Percentiles rank a stretch among this genome's conserved stretches.
phyloP scores from a whole-genome alignment of 2,329 filamentous ascomycete genomes.

The Claviceps arundinis region DNA sequence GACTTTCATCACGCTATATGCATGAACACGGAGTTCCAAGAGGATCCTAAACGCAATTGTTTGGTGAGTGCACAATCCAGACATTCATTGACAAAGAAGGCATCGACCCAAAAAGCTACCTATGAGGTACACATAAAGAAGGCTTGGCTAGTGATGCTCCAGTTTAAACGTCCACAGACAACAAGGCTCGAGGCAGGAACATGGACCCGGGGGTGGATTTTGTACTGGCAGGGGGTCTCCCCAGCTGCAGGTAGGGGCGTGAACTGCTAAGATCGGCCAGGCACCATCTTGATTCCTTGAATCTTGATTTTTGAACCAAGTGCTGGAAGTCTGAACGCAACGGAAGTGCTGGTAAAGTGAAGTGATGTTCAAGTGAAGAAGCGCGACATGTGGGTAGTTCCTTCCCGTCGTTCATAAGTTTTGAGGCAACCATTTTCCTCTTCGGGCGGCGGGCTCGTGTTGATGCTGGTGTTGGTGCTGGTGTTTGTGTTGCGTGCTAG shows the following conservation, averaged over 20 bases:
- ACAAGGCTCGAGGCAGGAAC: neutral
- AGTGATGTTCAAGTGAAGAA: neutral
- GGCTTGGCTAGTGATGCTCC: neutral
- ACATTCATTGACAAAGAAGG: slow-evolving; percentile 8
- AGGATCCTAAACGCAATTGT: slow-evolving; percentile 18
- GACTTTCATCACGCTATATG: slow-evolving; percentile 16
- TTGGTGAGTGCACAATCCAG: slow-evolving; percentile 8
- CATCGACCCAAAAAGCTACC: neutral
- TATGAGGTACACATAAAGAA: neutral
- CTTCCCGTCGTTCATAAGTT: neutral
- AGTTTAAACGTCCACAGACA: neutral
- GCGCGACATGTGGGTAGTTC: neutral
- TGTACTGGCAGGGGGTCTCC: neutral
- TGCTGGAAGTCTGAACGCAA: no score
- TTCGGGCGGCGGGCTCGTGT: neutral
- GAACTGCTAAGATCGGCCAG: neutral
- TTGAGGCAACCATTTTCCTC: neutral
- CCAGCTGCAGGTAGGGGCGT: slow-evolving; percentile 3
- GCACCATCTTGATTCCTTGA: neutral
- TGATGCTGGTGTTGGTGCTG: neutral
- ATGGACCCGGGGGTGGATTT: neutral
- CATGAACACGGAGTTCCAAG: slow-evolving; percentile 24
- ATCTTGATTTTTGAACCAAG: no score
- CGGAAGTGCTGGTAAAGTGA: neutral
- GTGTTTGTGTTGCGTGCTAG: neutral